Evolutionary conservation across 352 stramenopile species (phyloP), one percentile per base, ranked within the genome.

Genomic region (Pythium vanterpoolii): DNA sequence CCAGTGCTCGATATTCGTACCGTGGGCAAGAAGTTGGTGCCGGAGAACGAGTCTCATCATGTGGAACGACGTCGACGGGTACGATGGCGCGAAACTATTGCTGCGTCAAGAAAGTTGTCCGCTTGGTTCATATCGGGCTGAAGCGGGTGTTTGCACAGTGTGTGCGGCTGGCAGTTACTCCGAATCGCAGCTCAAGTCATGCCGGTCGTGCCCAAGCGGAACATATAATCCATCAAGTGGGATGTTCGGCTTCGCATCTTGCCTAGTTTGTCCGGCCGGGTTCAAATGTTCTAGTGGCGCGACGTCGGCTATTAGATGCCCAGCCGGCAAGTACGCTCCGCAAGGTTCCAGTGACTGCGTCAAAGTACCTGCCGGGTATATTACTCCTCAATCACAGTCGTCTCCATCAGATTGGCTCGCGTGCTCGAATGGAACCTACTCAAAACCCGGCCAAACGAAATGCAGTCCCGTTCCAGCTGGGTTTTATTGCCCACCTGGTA

Each of bases 361-460:
- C n/a, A 74, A 66, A 52, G 65, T 71, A 11, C 75, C 75, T 6
- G 76, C 71, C 19, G 75, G 77, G n/a, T 88, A 75, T 30, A 58
- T 57, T 2, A 66, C 66, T 4, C 19, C 69, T 5, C 62, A 58
- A 11, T 50, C 69, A 23, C 60, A 77, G 27, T 72, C 76, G 46
- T 64, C 69, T 24, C 54, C 56, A 28, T 28, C 24, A 4, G 72
- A 84, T 27, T 49, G 85, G 13, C 11, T 73, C 28, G 7, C 65
- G 24, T 88, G 77, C 36, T 55, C 56, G 7, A 84, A 84, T 60
- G 77, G 77, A 9, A 75, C 73, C 9, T 84, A 79, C 39, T 83
- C 77, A 1, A 83, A 84, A 27, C 49, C 72, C 30, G 77, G 77
- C 0, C 75, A 83, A 42, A 73, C 60, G 36, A 68, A 31, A 9